These are phyloP conservation scores for Gymnopilus dilepis DNA, from an alignment of 768 basidiomycete genomes.

Conservation along the genomic window DNA sequence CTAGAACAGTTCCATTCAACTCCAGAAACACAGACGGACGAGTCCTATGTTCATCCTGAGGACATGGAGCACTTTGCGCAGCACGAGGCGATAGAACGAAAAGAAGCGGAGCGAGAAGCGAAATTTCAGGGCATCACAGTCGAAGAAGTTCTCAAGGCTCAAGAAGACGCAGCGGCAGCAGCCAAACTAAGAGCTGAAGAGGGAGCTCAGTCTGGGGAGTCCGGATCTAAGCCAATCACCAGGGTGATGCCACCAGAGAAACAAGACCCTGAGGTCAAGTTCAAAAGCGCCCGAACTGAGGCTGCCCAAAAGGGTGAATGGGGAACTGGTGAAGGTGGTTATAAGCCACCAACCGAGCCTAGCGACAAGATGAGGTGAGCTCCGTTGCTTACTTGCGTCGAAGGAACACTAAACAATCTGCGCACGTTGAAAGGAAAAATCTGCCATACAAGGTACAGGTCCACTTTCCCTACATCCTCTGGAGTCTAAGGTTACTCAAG, in stretches of 20 bases:
- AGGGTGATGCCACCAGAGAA: slow-evolving; percentile 69
- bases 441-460: slow-evolving; percentile 85
- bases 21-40: slow-evolving; percentile 97
- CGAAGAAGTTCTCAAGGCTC: slow-evolving; percentile 66
- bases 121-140: slow-evolving; percentile 82
- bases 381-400: not conserved
- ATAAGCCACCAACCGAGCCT: slow-evolving; percentile 72
- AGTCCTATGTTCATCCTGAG: slow-evolving; percentile 92
- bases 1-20: slow-evolving; percentile 92
- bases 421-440: slow-evolving; percentile 58
- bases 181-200: slow-evolving; percentile 38
- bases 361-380: slow-evolving; percentile 76
- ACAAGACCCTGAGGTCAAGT: slow-evolving; percentile 69
- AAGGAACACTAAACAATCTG: not conserved
- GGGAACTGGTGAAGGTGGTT: slow-evolving; percentile 75
- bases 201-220: slow-evolving; percentile 19
- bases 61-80: slow-evolving; percentile 91
- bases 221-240: slow-evolving; percentile 50
- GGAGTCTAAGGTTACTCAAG: slow-evolving; percentile 48
- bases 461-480: slow-evolving; percentile 13
- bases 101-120: slow-evolving; percentile 86
- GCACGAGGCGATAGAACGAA: slow-evolving; percentile 83
- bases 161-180: slow-evolving; percentile 44
- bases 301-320: slow-evolving; percentile 64
- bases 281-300: slow-evolving; percentile 58